These are phyloP conservation scores for Fusarium illudens DNA, from an alignment of 2,329 filamentous ascomycete genomes.

Conservation along the genomic window DNA sequence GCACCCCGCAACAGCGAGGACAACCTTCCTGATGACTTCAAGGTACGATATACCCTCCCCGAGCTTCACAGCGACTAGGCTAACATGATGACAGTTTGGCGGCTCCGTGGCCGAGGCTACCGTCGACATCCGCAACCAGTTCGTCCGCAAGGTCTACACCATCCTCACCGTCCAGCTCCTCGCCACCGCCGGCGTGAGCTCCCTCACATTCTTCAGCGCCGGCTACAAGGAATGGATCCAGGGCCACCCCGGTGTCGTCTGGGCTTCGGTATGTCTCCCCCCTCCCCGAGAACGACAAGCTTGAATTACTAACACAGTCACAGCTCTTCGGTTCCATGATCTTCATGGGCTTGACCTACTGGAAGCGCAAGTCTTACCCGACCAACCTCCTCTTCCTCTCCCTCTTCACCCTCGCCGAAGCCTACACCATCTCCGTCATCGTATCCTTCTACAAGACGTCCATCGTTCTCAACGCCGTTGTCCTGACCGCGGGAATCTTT, in stretches of 20 bases:
- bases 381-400: slow-evolving; percentile 92
- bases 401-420: slow-evolving; percentile 90
- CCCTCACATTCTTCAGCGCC: slow-evolving; percentile 83
- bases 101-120: slow-evolving; percentile 93
- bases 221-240: slow-evolving; percentile 90
- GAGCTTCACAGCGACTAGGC: neutral
- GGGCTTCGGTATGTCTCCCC: slow-evolving; percentile 71
- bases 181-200: slow-evolving; percentile 80
- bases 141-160: slow-evolving; percentile 96
- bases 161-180: slow-evolving; percentile 96
- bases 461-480: slow-evolving; percentile 88
- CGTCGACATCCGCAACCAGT: slow-evolving; percentile 95
- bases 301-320: slow-evolving; percentile 28
- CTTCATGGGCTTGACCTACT: slow-evolving; percentile 89
- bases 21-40: slow-evolving; percentile 97
- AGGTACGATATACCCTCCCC: slow-evolving; percentile 59
- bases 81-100: slow-evolving; percentile 71
- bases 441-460: slow-evolving; percentile 87
- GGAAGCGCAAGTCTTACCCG: slow-evolving; percentile 95
- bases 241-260: slow-evolving; percentile 82
- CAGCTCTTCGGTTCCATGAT: slow-evolving; percentile 81
- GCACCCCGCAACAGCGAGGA: slow-evolving; percentile 83
- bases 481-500: slow-evolving; percentile 87
- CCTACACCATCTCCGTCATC: slow-evolving; percentile 91
- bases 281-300: neutral